Evolutionary conservation across 2,329 filamentous ascomycete genomes (phyloP), one percentile per base, ranked within the genome.

Genomic region (Exutisphaerella laricina): DNA sequence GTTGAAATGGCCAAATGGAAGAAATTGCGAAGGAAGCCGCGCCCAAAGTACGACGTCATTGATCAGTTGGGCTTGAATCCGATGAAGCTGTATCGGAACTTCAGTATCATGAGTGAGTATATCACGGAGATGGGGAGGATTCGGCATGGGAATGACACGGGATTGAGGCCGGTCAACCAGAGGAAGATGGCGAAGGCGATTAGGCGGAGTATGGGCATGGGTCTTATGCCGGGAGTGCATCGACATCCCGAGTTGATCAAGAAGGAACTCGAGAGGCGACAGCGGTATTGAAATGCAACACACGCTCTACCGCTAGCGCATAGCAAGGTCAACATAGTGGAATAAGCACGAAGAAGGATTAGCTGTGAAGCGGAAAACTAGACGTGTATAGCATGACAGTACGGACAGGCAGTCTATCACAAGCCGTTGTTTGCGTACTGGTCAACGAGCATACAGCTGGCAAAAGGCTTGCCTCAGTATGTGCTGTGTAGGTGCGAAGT

Each of bases 121-220:
- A 84, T 92, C 59, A 88, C 85, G 1, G 69, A 82, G 8, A 85
- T 87, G 70, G 92, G 90, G 38, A 80, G 88, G 46, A 96, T 98
- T 64, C 85, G 80, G 68, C 80, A 84, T 63, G 74, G 78, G n/a
- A 74, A 66, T 4, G 72, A 82, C 17, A 97, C 89, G 0, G 88
- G 87, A 10, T 72, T 98, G 48, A 78, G 87, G 44, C 85, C 85
- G 2, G 84, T 86, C 53, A 97, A 97, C 72, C 92, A 98, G 72
- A 78, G 92, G 55, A 88, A 84, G 69, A 80, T 98, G 62, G 85
- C 90, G 49, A 96, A 94, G 73, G 90, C 94, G 40, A 85, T 98
- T 58, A 75, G 92, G 53, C 78, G 92, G 56, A 84, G 86, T 14
- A 83, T 97, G 58, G 92, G 89, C 1, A 76, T 96, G 61, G 92